Evolutionary conservation across 805 yeast species (phyloP), one percentile per base, ranked within the genome.

Genomic region (Osmozyma mogii): DNA sequence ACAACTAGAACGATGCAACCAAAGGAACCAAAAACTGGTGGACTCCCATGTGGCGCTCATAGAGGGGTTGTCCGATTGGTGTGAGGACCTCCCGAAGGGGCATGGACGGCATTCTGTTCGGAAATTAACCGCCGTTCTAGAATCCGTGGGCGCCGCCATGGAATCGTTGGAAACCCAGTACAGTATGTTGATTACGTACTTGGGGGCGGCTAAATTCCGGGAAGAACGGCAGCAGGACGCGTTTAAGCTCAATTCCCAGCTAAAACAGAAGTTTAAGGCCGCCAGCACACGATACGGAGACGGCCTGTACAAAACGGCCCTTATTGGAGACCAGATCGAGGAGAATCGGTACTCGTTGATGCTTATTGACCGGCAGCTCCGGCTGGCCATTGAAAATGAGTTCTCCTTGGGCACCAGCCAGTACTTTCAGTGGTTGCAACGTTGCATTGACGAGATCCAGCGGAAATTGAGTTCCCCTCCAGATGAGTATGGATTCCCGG

Each of bases 301-400:
- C 3, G 52, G 63, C 28, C 61, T 68, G 17, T 61, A 67, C 11
- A 50, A 49, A 6, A 60, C 72, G 1, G 49, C 63, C 10, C 45
- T 71, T 12, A 49, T 68, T 1, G 58, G 56, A 33, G 83, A 75
- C 41, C 58, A 61, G 30, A 45, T 75, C 19, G 81, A 75, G 44
- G 75, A 70, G 37, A 51, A 66, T 32, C 59, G 61, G 24, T 61
- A 66, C 36, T 64, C 72, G 21, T 55, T 70, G n/a, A 71, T 63
- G 31, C 68, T 74, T 14, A 70, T 71, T 5, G 69, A 69, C 35
- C 67, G 60, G 17, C 81, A 75, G 43, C 58, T 65, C 27, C 52
- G 58, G 6, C 58, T 72, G 26, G 57, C 75, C 0, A 65, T 75
- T 14, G 58, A 60, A 25, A 57, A 49, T 16, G 61, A 64, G 9